These are phyloP conservation scores for Rhizopogon vinicolor DNA, from an alignment of 768 basidiomycete genomes.

Conservation along the genomic window DNA sequence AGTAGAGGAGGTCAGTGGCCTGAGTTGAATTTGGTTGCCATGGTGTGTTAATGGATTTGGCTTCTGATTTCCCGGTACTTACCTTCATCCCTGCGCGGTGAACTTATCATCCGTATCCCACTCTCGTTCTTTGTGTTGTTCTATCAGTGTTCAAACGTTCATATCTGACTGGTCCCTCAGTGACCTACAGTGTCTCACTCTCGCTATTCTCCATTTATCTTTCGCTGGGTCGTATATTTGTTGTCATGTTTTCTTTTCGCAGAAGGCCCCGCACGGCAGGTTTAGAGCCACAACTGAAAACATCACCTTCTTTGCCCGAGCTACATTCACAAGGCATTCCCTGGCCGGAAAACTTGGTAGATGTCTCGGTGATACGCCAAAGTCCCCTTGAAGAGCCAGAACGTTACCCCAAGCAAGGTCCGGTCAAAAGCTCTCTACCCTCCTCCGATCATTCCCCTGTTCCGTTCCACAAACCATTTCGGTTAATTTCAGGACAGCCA, in stretches of 20 bases:
- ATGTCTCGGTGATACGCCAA: conserved; percentile 60
- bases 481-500: conserved; percentile 37
- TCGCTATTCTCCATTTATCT: conserved; percentile 13
- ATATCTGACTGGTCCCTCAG: no score
- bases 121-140: no score
- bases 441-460: conserved; percentile 49
- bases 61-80: background rate
- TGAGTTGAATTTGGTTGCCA: background rate
- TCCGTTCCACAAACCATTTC: conserved; percentile 83
- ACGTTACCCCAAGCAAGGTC: conserved; percentile 52
- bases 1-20: background rate
- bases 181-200: background rate
- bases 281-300: conserved; percentile 44
- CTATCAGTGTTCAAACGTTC: no score
- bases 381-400: conserved; percentile 25
- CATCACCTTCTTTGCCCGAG: conserved; percentile 80
- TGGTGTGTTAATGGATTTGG: background rate
- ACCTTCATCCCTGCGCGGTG: no score
- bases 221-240: conserved; percentile 9
- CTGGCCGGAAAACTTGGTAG: conserved; percentile 83
- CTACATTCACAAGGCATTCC: conserved; percentile 70
- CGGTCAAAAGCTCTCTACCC: conserved; percentile 64
- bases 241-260: conserved; percentile 69
- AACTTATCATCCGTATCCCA: no score
- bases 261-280: conserved; percentile 53